Conservation (phyloP, 345 rosid species). For the Aquilaria sinensis region DNA sequence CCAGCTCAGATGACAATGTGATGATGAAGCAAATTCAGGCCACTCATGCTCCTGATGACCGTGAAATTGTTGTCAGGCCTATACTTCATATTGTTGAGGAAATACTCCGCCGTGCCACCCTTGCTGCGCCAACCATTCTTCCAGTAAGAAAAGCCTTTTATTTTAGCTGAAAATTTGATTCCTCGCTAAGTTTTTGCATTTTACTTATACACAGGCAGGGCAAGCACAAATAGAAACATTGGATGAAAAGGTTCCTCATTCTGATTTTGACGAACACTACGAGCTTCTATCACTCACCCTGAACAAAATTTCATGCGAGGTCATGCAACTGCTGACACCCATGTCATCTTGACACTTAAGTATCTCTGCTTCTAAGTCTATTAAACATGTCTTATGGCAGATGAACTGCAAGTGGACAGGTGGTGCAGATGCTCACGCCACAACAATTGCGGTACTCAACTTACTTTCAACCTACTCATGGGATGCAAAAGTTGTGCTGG, state of each 20-base stretch:
- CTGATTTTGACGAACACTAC: conserved; percentile 29
- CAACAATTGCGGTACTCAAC: conserved; percentile 33
- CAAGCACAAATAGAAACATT: conserved; percentile 21
- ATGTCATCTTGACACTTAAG: not conserved
- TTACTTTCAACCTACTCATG: conserved; percentile 35
- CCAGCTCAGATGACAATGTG: conserved; percentile 45
- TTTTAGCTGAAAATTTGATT: not conserved
- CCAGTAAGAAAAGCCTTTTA: conserved; percentile 13
- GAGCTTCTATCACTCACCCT: conserved; percentile 36
- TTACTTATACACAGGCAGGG: conserved; percentile 16
- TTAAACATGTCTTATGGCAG: conserved; percentile 18
- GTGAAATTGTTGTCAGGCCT: conserved; percentile 32
- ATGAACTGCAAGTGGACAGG: conserved; percentile 36
- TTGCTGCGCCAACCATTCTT: conserved; percentile 9
- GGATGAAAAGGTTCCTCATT: conserved; percentile 30
- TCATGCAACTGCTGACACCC: conserved; percentile 1
- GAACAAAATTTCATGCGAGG: conserved; percentile 57
- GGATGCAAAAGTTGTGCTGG: conserved; percentile 54
- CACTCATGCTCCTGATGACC: conserved; percentile 56
- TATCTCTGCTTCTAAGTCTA: no score
- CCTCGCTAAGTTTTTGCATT: not conserved
- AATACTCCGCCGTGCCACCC: conserved; percentile 34
- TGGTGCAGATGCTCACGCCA: conserved; percentile 43
- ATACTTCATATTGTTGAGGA: conserved; percentile 44
- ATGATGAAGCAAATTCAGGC: conserved; percentile 51